A percentile compares a stretch with the other conserved stretches of the same genome.
Evolutionary conservation across 805 yeast genomes (phyloP).

Genomic region (Pichia manshurica): DNA sequence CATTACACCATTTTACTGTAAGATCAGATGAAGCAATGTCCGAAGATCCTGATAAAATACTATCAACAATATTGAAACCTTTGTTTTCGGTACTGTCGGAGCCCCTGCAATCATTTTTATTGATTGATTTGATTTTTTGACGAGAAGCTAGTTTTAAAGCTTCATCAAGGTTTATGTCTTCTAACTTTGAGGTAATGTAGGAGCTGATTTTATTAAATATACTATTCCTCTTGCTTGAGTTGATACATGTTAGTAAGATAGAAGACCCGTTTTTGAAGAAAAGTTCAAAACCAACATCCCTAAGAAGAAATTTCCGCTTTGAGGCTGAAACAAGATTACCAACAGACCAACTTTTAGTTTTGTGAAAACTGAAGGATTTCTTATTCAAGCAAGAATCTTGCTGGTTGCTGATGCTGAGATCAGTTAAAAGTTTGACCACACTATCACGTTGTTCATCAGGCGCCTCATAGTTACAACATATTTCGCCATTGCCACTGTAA

Average conservation of each 20-base stretch:
- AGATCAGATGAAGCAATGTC: constrained; percentile 35
- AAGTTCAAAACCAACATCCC: constrained; percentile 79
- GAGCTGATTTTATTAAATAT: constrained; percentile 46
- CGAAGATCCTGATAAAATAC: constrained; percentile 13
- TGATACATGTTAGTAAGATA: constrained; percentile 59
- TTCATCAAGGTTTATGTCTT: constrained; percentile 50
- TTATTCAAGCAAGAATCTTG: constrained; percentile 13
- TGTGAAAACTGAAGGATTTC: constrained; percentile 10
- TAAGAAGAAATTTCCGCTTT: constrained; percentile 65
- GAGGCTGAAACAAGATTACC: constrained; percentile 57
- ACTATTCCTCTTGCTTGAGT: constrained; percentile 47
- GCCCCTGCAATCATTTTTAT: neutral
- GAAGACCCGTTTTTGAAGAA: constrained; percentile 71
- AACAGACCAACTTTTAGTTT: constrained; percentile 55
- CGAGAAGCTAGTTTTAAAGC: constrained; percentile 47
- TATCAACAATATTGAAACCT: constrained; percentile 11
- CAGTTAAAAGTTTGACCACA: constrained; percentile 55
- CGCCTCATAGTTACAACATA: constrained; percentile 63
- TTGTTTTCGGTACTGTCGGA: neutral
- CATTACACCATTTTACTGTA: constrained; percentile 68
- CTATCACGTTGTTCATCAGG: constrained; percentile 60
- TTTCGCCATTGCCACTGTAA: constrained; percentile 45
- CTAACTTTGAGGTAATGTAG: constrained; percentile 42
- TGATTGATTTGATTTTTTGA: constrained; percentile 16
- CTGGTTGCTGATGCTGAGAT: constrained; percentile 11